These are phyloP conservation scores for Mycosphaerella sp. DNA, from an alignment of 2,329 filamentous ascomycete species.

Conservation along the genomic window DNA sequence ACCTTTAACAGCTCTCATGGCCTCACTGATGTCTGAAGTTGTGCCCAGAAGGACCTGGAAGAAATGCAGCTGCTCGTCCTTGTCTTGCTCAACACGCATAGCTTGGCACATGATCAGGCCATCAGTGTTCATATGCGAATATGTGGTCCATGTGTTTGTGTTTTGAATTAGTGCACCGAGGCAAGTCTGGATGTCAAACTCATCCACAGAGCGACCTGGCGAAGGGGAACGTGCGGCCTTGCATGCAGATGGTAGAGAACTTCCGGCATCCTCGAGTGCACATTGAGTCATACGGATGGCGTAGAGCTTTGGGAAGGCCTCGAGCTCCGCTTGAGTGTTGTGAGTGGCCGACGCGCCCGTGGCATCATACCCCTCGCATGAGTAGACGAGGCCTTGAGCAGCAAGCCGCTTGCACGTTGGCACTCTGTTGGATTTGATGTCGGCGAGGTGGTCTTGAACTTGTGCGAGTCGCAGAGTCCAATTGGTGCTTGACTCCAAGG, in stretches of 20 bases:
- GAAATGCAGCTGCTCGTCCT: conserved; percentile 34
- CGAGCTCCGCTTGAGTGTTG: conserved; percentile 23
- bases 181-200: conserved; percentile 45
- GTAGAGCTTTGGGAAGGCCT: conserved; percentile 47
- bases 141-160: conserved; percentile 56
- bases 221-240: conserved; percentile 35
- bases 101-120: conserved; percentile 58
- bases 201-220: conserved; percentile 23
- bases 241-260: conserved; percentile 48
- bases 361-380: conserved; percentile 47
- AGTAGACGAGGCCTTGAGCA: conserved; percentile 45
- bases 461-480: not conserved
- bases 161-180: conserved; percentile 45
- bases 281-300: conserved; percentile 59
- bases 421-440: not conserved
- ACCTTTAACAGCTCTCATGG: conserved; percentile 4
- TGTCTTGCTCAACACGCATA: conserved; percentile 53
- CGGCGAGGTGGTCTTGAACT: not conserved
- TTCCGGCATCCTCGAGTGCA: conserved; percentile 51
- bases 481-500: not conserved
- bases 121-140: conserved; percentile 56
- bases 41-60: conserved; percentile 9
- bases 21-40: conserved; percentile 2
- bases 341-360: conserved; percentile 17
- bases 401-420: conserved; percentile 9